Percentiles rank a stretch among this genome's conserved stretches.
These are phyloP conservation scores for Firmiana major DNA, from an alignment of 345 rosid species.

Conservation along the genomic window DNA sequence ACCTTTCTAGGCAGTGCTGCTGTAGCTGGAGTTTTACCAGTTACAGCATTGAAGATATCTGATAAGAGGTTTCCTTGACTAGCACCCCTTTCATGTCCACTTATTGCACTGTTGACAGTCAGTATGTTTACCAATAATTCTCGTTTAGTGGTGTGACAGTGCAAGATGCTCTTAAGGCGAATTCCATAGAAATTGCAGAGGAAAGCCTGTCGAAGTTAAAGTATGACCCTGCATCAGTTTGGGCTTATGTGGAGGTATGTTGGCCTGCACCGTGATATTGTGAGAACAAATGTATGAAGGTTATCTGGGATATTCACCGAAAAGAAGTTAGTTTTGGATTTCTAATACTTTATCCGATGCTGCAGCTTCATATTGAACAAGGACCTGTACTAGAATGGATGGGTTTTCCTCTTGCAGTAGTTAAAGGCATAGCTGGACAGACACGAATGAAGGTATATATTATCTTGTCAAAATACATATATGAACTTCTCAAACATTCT, in stretches of 20 bases:
- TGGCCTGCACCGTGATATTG: background rate
- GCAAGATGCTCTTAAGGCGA: slow-evolving; percentile 70
- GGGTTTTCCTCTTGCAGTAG: slow-evolving; percentile 89
- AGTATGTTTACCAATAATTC: slow-evolving; percentile 33
- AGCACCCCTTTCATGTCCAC: slow-evolving; percentile 2
- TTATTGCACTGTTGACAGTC: slow-evolving; percentile 5
- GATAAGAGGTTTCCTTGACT: slow-evolving; percentile 71
- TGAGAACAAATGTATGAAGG: background rate
- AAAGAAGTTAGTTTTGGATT: slow-evolving; percentile 1
- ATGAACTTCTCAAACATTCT: background rate
- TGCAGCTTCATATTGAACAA: slow-evolving; percentile 95
- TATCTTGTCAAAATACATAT: background rate
- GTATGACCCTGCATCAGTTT: slow-evolving; percentile 72
- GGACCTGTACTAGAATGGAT: slow-evolving; percentile 92
- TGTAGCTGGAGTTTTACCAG: slow-evolving; percentile 79
- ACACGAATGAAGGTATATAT: slow-evolving; percentile 71
- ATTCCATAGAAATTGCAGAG: slow-evolving; percentile 48
- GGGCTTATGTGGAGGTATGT: slow-evolving; percentile 90
- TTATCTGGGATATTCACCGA: background rate
- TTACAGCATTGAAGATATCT: slow-evolving; percentile 53
- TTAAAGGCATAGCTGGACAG: slow-evolving; percentile 94
- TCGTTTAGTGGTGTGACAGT: slow-evolving; percentile 70
- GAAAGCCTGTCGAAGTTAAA: slow-evolving; percentile 59
- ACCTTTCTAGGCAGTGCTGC: slow-evolving; percentile 98
- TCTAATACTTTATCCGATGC: background rate